Evolutionary conservation across 129 eudicot species (phyloP).

Genomic region (Tanacetum coccineum): DNA sequence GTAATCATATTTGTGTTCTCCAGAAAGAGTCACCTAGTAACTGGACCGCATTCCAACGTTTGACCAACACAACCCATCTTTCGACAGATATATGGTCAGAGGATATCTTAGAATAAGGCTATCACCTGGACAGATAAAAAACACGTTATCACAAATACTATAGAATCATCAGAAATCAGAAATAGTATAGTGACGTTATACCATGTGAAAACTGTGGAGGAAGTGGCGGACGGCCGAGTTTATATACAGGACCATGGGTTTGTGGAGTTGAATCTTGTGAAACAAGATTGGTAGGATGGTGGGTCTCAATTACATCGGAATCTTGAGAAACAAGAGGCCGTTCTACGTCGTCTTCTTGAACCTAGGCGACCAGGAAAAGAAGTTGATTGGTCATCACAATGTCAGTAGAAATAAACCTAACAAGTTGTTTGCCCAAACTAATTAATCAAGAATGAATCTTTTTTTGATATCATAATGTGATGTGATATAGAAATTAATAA

Average conservation of each 20-base stretch:
- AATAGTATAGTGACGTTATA: too few species aligned
- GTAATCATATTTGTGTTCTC: conserved; percentile 32
- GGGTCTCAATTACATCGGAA: conserved; percentile 34
- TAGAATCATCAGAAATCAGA: too few species aligned
- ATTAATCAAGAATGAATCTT: neutral
- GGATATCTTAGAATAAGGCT: conserved; percentile 63
- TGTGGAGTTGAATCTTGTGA: conserved; percentile 42
- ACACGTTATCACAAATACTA: too few species aligned
- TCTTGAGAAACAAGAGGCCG: conserved; percentile 82
- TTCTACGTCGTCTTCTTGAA: conserved; percentile 69
- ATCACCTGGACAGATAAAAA: conserved; percentile 49
- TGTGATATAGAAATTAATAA: neutral
- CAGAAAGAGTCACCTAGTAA: too few species aligned
- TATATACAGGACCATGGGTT: conserved; percentile 37
- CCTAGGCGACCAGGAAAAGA: too few species aligned
- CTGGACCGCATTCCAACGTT: too few species aligned
- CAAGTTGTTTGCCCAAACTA: too few species aligned
- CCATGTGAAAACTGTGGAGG: conserved; percentile 61
- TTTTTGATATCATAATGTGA: neutral
- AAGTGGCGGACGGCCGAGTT: conserved; percentile 47
- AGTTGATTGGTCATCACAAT: too few species aligned
- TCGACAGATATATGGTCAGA: too few species aligned
- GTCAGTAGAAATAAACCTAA: too few species aligned
- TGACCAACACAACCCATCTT: too few species aligned
- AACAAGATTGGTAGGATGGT: conserved; percentile 27